These are phyloP conservation scores for Fragilaria radians DNA, from an alignment of 108 stramenopile species.

Conservation along the genomic window DNA sequence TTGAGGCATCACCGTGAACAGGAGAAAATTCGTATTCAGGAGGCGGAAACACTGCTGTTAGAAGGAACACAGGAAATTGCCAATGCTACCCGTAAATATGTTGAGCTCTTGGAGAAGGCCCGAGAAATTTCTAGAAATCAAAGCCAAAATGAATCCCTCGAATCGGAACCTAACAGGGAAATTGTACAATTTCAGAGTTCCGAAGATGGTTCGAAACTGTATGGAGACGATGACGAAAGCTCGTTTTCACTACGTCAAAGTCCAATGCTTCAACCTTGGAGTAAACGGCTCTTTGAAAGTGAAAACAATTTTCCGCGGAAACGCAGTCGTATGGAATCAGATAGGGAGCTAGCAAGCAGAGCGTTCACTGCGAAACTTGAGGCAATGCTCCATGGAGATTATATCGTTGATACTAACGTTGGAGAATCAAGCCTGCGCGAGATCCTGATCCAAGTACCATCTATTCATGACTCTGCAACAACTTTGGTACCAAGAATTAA, in stretches of 20 bases:
- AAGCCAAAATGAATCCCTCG: no score
- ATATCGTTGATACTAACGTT: conserved; percentile 35
- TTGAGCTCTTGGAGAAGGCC: conserved; percentile 3
- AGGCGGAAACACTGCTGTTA: neutral
- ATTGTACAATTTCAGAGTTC: no score
- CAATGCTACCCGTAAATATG: neutral
- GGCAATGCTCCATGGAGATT: conserved; percentile 18
- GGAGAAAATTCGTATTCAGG: neutral
- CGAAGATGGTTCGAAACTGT: no score
- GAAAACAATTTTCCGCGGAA: neutral
- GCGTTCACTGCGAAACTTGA: conserved; percentile 16
- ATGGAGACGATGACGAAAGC: no score
- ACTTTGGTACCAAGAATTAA: no score
- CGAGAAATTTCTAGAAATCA: conserved; percentile 9
- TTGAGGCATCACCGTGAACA: neutral
- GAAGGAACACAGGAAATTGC: neutral
- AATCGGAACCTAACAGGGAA: no score
- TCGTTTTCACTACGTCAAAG: no score
- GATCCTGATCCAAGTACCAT: conserved; percentile 16
- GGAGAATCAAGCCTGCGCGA: conserved; percentile 88
- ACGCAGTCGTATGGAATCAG: neutral
- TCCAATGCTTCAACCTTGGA: neutral
- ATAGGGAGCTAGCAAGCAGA: conserved; percentile 7
- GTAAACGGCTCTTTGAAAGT: neutral
- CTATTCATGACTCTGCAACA: no score